Base-by-base conservation (phyloP, 176 grass and related monocot genomes). In the Cymbopogon citratus region DNA sequence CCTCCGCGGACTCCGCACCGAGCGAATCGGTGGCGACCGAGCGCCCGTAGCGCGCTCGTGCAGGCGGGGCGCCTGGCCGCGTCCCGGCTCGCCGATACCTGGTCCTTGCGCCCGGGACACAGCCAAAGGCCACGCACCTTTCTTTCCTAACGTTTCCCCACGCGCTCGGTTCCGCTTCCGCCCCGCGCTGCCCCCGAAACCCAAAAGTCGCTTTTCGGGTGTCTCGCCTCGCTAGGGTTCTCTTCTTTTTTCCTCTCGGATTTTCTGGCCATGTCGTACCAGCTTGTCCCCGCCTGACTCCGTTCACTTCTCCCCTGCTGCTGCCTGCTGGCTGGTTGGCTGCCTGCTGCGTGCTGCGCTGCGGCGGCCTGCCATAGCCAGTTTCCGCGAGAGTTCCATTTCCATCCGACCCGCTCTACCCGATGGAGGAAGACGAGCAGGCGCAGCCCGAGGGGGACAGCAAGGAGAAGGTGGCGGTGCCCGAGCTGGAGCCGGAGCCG, bases 391-490 rank as follows among this genome's bases (percentile, higher is more conserved):
- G 25, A 13, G 25, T 63, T 63, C 60, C 57, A 21, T 29, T 63
- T 63, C 60, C 57, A 21, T 29, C 35, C 27, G 15, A 21, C 6
- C 84, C 84, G 5, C 38, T 3, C 31, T 2, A 74, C 82, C 25
- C 49, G 4, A 94, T 91, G 89, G 91, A 88, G 67, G 81, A 64
- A 12, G 56, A 16, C 40, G 83, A 90, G 87, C 89, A 89, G 84
- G 78, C 81, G 71, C 36, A 23, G 24, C 54, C 18, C 26, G 61
- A 7, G 63, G 49, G 67, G 63, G 6, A 4, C 3, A 27, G 14
- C 5, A 19, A 15, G 21, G 21, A 41, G 52, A 4, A n/a, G 52
- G 49, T 19, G 49, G 5, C 21, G 52, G 52, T n/a, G 52, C 15
- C 45, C 18, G 8, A 7, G 66, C 19, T 35, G 0, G 54, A 8